Conservation (phyloP, 179 eudicot genomes). For the Corrigiola litoralis region DNA sequence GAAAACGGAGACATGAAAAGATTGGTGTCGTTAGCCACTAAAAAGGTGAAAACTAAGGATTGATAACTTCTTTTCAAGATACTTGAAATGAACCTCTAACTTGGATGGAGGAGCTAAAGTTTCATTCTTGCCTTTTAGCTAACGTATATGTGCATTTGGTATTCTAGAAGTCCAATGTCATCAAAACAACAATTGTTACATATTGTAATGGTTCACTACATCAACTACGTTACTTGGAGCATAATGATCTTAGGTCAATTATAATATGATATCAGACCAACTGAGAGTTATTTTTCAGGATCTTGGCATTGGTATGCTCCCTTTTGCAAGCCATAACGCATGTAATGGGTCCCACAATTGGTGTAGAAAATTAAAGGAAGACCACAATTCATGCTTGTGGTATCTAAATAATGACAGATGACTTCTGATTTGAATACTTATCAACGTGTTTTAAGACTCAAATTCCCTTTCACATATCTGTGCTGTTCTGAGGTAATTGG, state of each 20-base stretch:
- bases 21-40: background rate
- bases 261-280: constrained; percentile 1
- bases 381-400: background rate
- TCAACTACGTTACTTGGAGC: no score
- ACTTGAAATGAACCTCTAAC: no score
- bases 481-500: constrained; percentile 1
- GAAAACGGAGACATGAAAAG: constrained; percentile 1
- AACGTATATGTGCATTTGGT: no score
- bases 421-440: background rate
- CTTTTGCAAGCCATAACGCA: constrained; percentile 9
- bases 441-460: constrained; percentile 21
- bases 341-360: constrained; percentile 14
- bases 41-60: no score
- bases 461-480: constrained; percentile 1
- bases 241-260: no score
- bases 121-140: no score
- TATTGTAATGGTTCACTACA: no score
- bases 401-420: constrained; percentile 3
- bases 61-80: no score
- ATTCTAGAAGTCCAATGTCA: background rate
- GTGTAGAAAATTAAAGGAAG: background rate
- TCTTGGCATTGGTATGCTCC: background rate
- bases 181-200: background rate
- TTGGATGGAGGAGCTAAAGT: no score
- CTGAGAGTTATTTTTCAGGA: background rate